Evolutionary conservation across 306 rosid species (phyloP).

Genomic region (Abrus pulchellus): DNA sequence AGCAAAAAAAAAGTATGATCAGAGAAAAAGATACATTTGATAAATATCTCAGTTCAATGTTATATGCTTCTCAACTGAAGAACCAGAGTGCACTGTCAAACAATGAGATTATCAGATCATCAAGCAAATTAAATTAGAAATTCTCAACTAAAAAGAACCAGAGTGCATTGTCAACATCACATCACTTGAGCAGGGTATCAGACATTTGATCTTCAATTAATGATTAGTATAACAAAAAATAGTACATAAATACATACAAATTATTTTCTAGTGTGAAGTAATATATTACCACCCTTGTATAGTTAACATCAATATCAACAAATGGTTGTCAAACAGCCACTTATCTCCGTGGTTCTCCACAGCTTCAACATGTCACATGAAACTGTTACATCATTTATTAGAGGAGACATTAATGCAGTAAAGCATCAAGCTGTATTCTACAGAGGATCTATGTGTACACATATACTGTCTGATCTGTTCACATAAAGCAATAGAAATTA

Average conservation of each 20-base stretch:
- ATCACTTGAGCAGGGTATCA: background rate
- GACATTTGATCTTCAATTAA: constrained; percentile 34
- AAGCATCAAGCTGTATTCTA: background rate
- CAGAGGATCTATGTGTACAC: background rate
- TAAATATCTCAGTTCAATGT: constrained; percentile 30
- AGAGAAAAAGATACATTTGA: constrained; percentile 29
- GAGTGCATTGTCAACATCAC: background rate
- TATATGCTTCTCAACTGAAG: constrained; percentile 24
- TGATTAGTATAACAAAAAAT: background rate
- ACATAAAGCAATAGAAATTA: constrained; percentile 20
- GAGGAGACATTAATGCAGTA: constrained; percentile 21
- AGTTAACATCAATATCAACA: constrained; percentile 16
- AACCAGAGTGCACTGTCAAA: constrained; percentile 12
- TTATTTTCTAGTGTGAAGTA: constrained; percentile 20
- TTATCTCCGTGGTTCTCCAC: background rate
- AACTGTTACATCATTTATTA: background rate
- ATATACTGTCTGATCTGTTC: background rate
- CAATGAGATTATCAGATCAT: constrained; percentile 36
- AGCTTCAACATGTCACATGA: constrained; percentile 22
- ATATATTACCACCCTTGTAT: background rate
- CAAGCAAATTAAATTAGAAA: constrained; percentile 16
- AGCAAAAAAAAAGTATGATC: constrained; percentile 45
- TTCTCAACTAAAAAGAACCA: too few relatives aligned
- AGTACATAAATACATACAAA: background rate
- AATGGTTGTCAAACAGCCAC: background rate